Percentiles rank a stretch among this genome's conserved stretches.
phyloP scores from a whole-genome alignment of 2,329 filamentous ascomycete genomes.

The Fusarium nelsonii region DNA sequence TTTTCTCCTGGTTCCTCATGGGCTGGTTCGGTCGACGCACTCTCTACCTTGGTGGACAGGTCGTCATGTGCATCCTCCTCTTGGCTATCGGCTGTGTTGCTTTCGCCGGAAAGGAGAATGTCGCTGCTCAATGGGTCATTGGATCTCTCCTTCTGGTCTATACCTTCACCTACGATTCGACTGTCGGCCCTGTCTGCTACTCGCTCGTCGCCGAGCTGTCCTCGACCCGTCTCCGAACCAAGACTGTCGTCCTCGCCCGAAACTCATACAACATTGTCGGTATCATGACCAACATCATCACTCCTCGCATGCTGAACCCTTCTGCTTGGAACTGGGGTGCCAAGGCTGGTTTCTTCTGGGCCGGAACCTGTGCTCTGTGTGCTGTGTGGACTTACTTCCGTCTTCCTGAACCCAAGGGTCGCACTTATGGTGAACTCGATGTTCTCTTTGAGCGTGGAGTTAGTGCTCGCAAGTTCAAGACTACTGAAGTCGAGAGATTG shows the following conservation, averaged over 20 bases:
- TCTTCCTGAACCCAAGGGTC: slow-evolving; percentile 66
- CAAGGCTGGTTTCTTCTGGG: slow-evolving; percentile 62
- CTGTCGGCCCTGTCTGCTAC: slow-evolving; percentile 75
- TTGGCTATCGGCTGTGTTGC: slow-evolving; percentile 67
- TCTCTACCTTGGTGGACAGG: slow-evolving; percentile 61
- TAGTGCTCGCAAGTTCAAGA: slow-evolving; percentile 58
- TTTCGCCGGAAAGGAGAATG: slow-evolving; percentile 59
- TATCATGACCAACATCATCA: slow-evolving; percentile 61
- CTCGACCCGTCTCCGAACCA: slow-evolving; percentile 60
- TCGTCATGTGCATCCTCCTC: slow-evolving; percentile 60
- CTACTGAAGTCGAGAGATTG: slow-evolving; percentile 48
- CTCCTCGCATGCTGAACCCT: slow-evolving; percentile 62
- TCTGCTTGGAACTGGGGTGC: slow-evolving; percentile 62
- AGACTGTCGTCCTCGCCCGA: slow-evolving; percentile 60
- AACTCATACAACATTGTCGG: slow-evolving; percentile 62
- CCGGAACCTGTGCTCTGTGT: slow-evolving; percentile 59
- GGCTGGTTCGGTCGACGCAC: slow-evolving; percentile 59
- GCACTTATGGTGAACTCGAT: slow-evolving; percentile 68
- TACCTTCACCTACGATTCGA: slow-evolving; percentile 58
- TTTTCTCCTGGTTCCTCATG: slow-evolving; percentile 61
- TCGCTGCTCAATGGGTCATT: slow-evolving; percentile 61
- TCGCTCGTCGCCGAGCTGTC: slow-evolving; percentile 75
- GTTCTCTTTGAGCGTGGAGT: slow-evolving; percentile 63
- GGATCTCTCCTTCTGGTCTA: slow-evolving; percentile 61
- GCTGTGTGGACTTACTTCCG: slow-evolving; percentile 65